Evolutionary conservation across 768 basidiomycete genomes (phyloP), one percentile per base, ranked within the genome.

Genomic region (Termitomyces sp.): DNA sequence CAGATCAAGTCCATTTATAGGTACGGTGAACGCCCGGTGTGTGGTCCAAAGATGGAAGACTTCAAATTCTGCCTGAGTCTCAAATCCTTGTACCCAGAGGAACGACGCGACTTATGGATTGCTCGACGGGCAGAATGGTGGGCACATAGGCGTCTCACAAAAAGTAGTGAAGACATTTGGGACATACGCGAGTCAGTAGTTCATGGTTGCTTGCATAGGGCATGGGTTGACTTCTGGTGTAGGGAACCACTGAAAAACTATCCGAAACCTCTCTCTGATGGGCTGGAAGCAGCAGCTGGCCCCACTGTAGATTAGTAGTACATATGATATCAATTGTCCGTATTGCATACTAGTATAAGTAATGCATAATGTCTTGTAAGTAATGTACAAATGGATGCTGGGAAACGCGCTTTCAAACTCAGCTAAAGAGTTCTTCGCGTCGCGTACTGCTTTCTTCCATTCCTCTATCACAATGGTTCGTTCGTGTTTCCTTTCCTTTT

Each of bases 161-260:
- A 84, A 70, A 95, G 93, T 72, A 95, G 93, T 64, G 96, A 98
- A 74, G 93, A 95, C 69, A 85, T 99, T 2, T 99, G 96, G 96
- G 87, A 92, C 58, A 78, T 91, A 27, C 76, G 95, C 72, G 82
- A 77, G 95, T 96, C 70, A 67, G 88, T 79, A 20, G 3, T 30
- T 0, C 24, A 30, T 20, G 24, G 32, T 36, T 12, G 20, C 18
- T 32, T 14, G 33, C 44, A 18, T 43, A 33, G 27, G 16, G 12
- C 30, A 30, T 13, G 9, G 8, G 42, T 34, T 58, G 27, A 30
- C 20, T 30, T 36, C 47, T 34, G 46, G 37, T 40, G 46, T 59
- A 87, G 85, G n/a, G 72, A 80, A 70, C 81, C 82, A 0, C 58
- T 83, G 54, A 64, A 72, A 60, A 72, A 78, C 55, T 87, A 78